Conservation (phyloP, 768 basidiomycete species). For the Mycena epipterygia region DNA sequence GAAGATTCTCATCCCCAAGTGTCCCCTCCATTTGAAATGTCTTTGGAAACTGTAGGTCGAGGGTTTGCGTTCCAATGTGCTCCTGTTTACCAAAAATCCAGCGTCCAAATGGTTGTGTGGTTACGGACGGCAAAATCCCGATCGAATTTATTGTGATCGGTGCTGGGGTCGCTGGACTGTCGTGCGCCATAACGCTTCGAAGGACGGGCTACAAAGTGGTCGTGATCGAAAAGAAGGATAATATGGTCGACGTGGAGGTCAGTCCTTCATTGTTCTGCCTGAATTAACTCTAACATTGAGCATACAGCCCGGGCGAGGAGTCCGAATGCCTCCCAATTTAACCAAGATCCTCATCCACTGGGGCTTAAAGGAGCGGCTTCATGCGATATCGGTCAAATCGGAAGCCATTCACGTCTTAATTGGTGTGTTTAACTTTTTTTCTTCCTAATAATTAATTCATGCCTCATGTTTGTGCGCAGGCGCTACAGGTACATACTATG, state of each 20-base stretch:
- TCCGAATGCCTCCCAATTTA: slow-evolving; percentile 14
- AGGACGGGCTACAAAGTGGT: slow-evolving; percentile 9
- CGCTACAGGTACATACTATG: too few species aligned
- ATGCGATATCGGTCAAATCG: slow-evolving; percentile 12
- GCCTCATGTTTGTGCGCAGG: background rate
- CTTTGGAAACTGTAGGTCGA: too few species aligned
- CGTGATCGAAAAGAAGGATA: background rate
- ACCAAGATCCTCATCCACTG: slow-evolving; percentile 15
- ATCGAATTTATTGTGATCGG: slow-evolving; percentile 9
- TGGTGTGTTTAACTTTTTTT: background rate
- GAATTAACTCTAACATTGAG: background rate
- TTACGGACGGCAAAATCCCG: background rate
- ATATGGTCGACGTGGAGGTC: background rate
- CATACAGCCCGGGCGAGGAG: background rate
- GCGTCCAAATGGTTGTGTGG: background rate
- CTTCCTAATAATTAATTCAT: background rate
- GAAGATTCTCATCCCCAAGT: too few species aligned
- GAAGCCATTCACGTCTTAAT: slow-evolving; percentile 4
- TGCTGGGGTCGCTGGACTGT: too few species aligned
- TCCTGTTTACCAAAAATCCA: too few species aligned
- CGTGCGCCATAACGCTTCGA: slow-evolving; percentile 12
- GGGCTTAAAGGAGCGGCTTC: slow-evolving; percentile 1
- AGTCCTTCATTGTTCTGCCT: background rate
- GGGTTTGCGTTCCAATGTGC: too few species aligned
- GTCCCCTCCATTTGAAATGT: too few species aligned